Evolutionary conservation across 1,139 yeast species (phyloP).

Genomic region (Meyerozyma elateridarum): DNA sequence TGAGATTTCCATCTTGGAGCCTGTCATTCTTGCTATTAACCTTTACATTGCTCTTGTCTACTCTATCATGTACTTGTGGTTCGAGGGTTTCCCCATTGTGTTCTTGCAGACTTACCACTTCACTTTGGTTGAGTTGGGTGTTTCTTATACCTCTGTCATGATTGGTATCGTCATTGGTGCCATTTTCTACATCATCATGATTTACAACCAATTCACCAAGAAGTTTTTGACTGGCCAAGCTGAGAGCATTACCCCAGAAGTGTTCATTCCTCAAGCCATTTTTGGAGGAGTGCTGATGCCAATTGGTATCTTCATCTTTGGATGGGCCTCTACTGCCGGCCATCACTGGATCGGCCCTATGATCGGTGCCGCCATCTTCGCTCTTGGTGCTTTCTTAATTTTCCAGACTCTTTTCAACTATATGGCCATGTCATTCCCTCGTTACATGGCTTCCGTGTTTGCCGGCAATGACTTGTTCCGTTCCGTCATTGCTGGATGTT

Average conservation of each 20-base stretch:
- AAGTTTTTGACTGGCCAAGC: conserved; percentile 7
- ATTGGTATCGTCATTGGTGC: conserved; percentile 12
- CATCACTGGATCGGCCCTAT: conserved; percentile 14
- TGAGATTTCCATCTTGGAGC: conserved; percentile 13
- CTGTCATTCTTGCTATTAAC: conserved; percentile 13
- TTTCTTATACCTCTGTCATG: conserved; percentile 10
- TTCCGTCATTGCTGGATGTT: conserved; percentile 52
- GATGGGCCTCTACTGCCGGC: conserved; percentile 12
- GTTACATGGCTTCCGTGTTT: conserved; percentile 53
- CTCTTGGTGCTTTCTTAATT: conserved; percentile 16
- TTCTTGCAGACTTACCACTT: conserved; percentile 10
- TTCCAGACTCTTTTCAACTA: conserved; percentile 39
- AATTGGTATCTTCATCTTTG: conserved; percentile 12
- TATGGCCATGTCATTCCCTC: conserved; percentile 30
- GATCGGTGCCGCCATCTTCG: conserved; percentile 12
- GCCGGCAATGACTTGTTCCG: conserved; percentile 53
- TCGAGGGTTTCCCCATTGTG: conserved; percentile 15
- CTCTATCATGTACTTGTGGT: conserved; percentile 15
- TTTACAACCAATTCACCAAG: conserved; percentile 9
- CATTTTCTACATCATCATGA: conserved; percentile 9
- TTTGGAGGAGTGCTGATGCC: conserved; percentile 13
- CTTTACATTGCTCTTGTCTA: conserved; percentile 13
- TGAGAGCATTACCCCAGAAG: conserved; percentile 9
- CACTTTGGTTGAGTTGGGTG: conserved; percentile 12
- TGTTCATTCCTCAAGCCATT: conserved; percentile 12